These are phyloP conservation scores for Tolypocladium paradoxum DNA, from an alignment of 2,329 filamentous ascomycete genomes.

Conservation along the genomic window DNA sequence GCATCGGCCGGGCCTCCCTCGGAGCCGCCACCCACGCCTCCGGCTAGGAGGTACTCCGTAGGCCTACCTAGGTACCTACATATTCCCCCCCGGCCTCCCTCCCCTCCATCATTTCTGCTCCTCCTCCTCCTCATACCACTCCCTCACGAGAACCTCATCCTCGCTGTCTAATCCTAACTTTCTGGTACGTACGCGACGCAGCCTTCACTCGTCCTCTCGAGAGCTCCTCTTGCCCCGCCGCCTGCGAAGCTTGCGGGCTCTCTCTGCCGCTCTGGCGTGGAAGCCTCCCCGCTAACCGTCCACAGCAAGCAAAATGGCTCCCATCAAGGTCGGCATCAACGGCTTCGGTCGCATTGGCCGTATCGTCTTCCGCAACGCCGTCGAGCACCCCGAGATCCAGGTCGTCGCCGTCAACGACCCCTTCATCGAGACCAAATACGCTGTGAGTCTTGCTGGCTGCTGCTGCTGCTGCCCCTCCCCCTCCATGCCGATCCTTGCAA, in stretches of 20 bases:
- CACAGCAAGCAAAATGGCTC: conserved; percentile 25
- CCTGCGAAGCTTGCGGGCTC: background rate
- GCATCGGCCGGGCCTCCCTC: background rate
- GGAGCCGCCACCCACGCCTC: background rate
- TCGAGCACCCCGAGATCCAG: conserved; percentile 81
- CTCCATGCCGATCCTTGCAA: conserved; percentile 1
- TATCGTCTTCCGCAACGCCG: conserved; percentile 97
- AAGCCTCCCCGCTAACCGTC: background rate
- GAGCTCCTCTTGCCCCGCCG: background rate
- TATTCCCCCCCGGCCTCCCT: conserved; percentile 1
- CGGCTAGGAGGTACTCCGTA: no score
- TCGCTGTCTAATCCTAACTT: background rate
- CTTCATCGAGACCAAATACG: conserved; percentile 97
- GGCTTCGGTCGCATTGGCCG: conserved; percentile 99
- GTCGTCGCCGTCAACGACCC: conserved; percentile 98
- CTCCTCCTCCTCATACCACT: background rate
- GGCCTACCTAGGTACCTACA: no score
- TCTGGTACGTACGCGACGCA: background rate
- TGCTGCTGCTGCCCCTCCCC: conserved; percentile 1
- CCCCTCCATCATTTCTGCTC: background rate
- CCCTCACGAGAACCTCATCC: background rate
- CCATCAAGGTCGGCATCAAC: conserved; percentile 89
- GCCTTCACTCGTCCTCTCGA: background rate
- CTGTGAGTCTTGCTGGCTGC: conserved; percentile 53
- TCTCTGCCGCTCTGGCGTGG: background rate